Percentiles rank a stretch among this genome's conserved stretches.
Conservation (phyloP, 1,284 basidiomycete species). For the Volvariella volvacea region DNA sequence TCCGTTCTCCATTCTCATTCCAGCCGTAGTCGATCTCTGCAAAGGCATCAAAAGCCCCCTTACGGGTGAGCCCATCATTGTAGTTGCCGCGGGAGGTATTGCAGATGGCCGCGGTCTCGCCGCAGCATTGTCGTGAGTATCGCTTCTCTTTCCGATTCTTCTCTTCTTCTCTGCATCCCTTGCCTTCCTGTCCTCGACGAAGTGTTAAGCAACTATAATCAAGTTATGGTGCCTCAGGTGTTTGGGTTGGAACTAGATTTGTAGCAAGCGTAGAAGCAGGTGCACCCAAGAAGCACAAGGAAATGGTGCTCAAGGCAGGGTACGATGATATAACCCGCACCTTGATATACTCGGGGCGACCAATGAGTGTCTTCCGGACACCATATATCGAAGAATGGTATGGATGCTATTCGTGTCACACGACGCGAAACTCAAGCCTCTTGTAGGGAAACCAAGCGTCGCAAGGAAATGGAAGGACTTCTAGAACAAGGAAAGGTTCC, state of each 20-base stretch:
- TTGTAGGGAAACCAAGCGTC: constrained; percentile 52
- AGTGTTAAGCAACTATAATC: constrained; percentile 2
- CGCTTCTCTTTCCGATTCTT: neutral
- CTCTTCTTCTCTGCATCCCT: neutral
- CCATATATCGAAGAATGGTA: constrained; percentile 68
- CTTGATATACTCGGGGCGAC: constrained; percentile 78
- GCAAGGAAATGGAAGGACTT: constrained; percentile 52
- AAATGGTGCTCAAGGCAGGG: constrained; percentile 56
- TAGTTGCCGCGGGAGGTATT: constrained; percentile 82
- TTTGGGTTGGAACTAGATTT: constrained; percentile 91
- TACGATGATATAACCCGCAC: constrained; percentile 70
- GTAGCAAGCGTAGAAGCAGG: constrained; percentile 80
- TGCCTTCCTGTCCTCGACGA: neutral
- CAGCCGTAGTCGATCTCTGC: constrained; percentile 75
- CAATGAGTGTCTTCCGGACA: constrained; percentile 75
- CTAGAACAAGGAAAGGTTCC: constrained; percentile 68
- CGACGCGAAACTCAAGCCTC: neutral
- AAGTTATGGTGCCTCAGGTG: constrained; percentile 74
- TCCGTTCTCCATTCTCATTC: constrained; percentile 73
- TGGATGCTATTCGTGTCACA: constrained; percentile 14
- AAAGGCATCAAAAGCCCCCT: constrained; percentile 58
- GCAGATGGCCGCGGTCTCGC: constrained; percentile 80
- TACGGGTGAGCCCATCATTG: constrained; percentile 70
- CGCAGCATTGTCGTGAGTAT: constrained; percentile 61
- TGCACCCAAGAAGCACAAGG: constrained; percentile 78